A percentile compares a stretch with the other conserved stretches of the same genome.
Conservation (phyloP, 2,329 filamentous ascomycete genomes). For the Colletotrichum somersetense region DNA sequence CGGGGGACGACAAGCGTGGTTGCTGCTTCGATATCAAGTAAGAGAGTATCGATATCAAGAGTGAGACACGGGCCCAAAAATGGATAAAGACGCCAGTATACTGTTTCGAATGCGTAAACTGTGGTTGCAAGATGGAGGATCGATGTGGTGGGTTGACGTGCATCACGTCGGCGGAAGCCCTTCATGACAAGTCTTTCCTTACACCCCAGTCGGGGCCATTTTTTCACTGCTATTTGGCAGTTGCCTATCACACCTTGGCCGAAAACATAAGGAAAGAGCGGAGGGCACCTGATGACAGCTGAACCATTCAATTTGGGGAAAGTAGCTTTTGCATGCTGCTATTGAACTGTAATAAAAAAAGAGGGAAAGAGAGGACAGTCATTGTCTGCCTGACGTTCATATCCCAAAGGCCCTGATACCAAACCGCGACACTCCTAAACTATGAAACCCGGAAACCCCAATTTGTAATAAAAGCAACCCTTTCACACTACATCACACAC, state of each 20-base stretch:
- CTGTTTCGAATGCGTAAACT: too few relatives aligned
- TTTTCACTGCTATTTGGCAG: neutral
- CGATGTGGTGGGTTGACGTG: neutral
- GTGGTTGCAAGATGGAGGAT: neutral
- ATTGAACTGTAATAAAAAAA: slow-evolving; percentile 22
- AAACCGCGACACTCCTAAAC: slow-evolving; percentile 22
- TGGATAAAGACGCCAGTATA: neutral
- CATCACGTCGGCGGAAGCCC: neutral
- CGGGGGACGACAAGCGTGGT: neutral
- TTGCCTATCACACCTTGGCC: neutral
- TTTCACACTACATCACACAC: neutral
- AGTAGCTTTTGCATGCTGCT: slow-evolving; percentile 17
- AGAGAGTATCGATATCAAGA: neutral
- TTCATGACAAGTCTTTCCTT: neutral
- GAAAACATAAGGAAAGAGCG: neutral
- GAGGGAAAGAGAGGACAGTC: slow-evolving; percentile 25
- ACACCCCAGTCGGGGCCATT: neutral
- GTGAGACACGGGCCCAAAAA: neutral
- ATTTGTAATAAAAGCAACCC: neutral
- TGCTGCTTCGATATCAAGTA: neutral
- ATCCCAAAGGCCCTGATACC: slow-evolving; percentile 21
- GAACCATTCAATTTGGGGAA: slow-evolving; percentile 25
- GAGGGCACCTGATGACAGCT: neutral
- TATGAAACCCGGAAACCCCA: slow-evolving; percentile 4
- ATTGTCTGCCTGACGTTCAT: neutral